Base-by-base conservation (phyloP, 139 green algal species). In the Chlamydomonas urium region DNA sequence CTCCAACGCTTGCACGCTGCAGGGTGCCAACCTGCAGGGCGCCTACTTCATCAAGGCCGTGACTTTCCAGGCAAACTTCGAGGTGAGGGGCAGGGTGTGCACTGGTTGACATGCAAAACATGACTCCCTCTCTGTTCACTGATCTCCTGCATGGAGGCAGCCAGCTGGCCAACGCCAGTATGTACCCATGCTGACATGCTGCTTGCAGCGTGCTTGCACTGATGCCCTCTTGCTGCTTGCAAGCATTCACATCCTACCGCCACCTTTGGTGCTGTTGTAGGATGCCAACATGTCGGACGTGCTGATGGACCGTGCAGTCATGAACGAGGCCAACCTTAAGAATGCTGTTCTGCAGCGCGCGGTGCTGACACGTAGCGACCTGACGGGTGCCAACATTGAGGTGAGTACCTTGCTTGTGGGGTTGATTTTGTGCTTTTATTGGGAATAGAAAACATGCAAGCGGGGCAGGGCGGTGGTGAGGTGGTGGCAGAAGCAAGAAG, bases 281-380 rank as follows among this genome's bases (percentile, higher is more conserved):
- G 21, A 87, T 65, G 93, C 93, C 34, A 90, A 98, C 80, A 75
- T 98, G 26, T 89, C 72, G 10, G 94, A 98, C 47, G 76, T 89
- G 0, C 83, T 98, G 1, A 94, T 96, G 89, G 94, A 98, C 79
- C 77, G 94, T 19, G 85, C 80, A 66, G 80, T 83, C 47, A 81
- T 93, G 74, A 81, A 91, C 32, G 87, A 97, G 50, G 89, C 92
- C 31, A 96, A 97, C 73, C 78, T 98, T 24, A 87, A 73, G 1
- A 89, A 95, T 65, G 89, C 88, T 0, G 75, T 95, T 8, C 73
- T 97, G 65, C 77, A 92, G 74, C 84, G 93, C 24, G 81, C 80
- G 2, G 77, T 98, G 26, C 89, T 98, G 65, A 98, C 93, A 14
- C 53, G 53, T 26, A 58, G 65, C 32, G 81, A 88, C 47, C 67